Evolutionary conservation across 1,284 basidiomycete genomes (phyloP).

Genomic region (Puccinia novopanici): DNA sequence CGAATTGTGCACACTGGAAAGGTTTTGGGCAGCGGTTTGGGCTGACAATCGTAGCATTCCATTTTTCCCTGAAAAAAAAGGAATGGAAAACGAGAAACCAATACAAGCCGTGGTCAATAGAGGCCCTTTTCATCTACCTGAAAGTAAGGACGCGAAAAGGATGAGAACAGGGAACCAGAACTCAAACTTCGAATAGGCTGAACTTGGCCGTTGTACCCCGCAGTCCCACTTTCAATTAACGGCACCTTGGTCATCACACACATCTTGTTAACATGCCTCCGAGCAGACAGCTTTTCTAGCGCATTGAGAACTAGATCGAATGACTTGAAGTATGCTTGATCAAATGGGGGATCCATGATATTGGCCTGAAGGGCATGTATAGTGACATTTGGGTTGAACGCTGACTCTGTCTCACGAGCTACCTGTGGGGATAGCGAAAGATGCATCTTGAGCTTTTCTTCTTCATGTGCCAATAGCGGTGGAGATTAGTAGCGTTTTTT

Average conservation of each 20-base stretch:
- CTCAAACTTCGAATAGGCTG: conserved; percentile 67
- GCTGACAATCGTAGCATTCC: conserved; percentile 89
- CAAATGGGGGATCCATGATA: conserved; percentile 90
- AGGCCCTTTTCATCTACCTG: background rate
- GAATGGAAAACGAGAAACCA: background rate
- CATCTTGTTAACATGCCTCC: conserved; percentile 93
- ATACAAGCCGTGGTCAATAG: background rate
- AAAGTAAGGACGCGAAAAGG: background rate
- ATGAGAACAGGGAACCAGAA: conserved; percentile 59
- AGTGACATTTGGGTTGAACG: conserved; percentile 87
- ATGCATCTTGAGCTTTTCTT: background rate
- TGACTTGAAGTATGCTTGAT: conserved; percentile 76
- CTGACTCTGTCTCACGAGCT: conserved; percentile 80
- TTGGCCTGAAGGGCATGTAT: conserved; percentile 91
- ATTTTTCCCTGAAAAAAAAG: conserved; percentile 68
- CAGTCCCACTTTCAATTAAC: conserved; percentile 92
- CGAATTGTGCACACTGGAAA: conserved; percentile 98
- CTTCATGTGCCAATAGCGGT: no score
- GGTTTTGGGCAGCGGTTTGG: conserved; percentile 85
- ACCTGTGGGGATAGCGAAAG: conserved; percentile 63
- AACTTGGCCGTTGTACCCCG: conserved; percentile 82
- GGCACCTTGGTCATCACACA: conserved; percentile 88
- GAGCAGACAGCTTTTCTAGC: conserved; percentile 89
- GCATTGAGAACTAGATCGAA: conserved; percentile 96
- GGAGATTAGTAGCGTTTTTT: background rate